Conservation (phyloP, 106 monocot genomes). For the Dendrobium nobile region DNA sequence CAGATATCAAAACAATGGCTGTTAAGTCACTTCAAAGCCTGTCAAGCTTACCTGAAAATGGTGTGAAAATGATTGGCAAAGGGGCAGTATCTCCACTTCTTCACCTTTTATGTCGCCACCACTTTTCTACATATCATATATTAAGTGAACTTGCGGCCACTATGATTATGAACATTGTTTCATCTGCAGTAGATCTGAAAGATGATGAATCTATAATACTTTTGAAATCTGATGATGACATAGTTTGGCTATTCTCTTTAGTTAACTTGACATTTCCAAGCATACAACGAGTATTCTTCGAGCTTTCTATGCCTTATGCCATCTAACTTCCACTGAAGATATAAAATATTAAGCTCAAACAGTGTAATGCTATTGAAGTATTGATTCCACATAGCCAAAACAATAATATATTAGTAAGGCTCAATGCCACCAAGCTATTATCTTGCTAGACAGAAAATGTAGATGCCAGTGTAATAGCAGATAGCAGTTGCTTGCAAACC, state of each 20-base stretch:
- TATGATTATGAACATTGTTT: constrained; percentile 23
- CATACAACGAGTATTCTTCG: constrained; percentile 20
- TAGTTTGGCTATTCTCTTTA: constrained; percentile 26
- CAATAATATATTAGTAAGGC: constrained; percentile 14
- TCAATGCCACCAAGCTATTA: constrained; percentile 22
- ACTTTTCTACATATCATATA: neutral
- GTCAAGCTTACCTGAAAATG: constrained; percentile 24
- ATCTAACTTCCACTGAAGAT: constrained; percentile 12
- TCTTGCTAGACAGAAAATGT: constrained; percentile 18
- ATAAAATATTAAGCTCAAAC: constrained; percentile 22
- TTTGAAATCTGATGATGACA: constrained; percentile 28
- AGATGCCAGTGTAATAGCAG: constrained; percentile 7
- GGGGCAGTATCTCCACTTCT: constrained; percentile 18
- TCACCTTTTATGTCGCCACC: constrained; percentile 9
- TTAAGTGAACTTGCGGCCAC: constrained; percentile 12
- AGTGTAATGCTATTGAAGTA: constrained; percentile 24
- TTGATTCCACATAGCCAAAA: constrained; percentile 20
- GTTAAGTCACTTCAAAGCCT: constrained; percentile 24
- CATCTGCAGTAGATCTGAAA: constrained; percentile 6
- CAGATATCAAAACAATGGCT: constrained; percentile 10
- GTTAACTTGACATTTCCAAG: constrained; percentile 11
- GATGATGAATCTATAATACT: constrained; percentile 12
- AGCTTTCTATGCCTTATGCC: constrained; percentile 20
- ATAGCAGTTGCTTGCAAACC: constrained; percentile 13
- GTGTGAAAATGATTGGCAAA: constrained; percentile 24